phyloP scores from a whole-genome alignment of 352 stramenopile genomes.

The Pythium rhizo-oryzae region DNA sequence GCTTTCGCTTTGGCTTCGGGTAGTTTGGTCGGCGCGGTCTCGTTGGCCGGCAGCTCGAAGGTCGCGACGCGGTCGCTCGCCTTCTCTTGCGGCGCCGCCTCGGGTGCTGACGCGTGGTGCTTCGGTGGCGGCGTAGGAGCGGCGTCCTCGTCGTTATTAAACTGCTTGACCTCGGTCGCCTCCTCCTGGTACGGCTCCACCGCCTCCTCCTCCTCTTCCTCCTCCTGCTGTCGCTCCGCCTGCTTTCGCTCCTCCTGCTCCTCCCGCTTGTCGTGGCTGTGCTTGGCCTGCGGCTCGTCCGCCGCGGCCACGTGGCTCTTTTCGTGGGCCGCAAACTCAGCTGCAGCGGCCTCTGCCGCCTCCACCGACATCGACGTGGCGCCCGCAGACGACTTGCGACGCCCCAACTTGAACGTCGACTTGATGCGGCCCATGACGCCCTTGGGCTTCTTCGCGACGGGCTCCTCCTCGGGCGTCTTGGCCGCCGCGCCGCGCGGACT shows the following conservation, averaged over 20 bases:
- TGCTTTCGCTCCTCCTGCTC: no score
- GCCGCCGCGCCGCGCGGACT: constrained; percentile 31
- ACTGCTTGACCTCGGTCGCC: constrained; percentile 14
- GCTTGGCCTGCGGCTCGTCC: constrained; percentile 26
- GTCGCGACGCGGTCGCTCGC: constrained; percentile 18
- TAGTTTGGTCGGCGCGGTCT: neutral
- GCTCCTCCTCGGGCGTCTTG: constrained; percentile 18
- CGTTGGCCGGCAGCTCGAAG: constrained; percentile 7
- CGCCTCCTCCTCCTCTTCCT: constrained; percentile 10
- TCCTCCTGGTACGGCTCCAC: constrained; percentile 7
- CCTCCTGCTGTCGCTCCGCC: constrained; percentile 1
- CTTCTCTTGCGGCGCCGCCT: neutral
- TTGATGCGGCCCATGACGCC: constrained; percentile 71
- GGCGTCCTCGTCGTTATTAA: constrained; percentile 18
- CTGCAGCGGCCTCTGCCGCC: neutral
- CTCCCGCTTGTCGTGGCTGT: constrained; percentile 27
- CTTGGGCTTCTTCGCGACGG: constrained; percentile 53
- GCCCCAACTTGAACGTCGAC: constrained; percentile 62
- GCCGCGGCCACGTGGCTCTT: constrained; percentile 26
- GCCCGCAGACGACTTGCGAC: constrained; percentile 41
- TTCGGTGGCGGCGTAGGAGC: neutral
- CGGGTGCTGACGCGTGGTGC: neutral
- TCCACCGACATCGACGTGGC: neutral
- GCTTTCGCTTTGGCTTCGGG: neutral
- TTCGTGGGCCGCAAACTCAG: constrained; percentile 21